These are phyloP conservation scores for Penicillium salamii DNA, from an alignment of 495 filamentous ascomycete species.

Conservation along the genomic window DNA sequence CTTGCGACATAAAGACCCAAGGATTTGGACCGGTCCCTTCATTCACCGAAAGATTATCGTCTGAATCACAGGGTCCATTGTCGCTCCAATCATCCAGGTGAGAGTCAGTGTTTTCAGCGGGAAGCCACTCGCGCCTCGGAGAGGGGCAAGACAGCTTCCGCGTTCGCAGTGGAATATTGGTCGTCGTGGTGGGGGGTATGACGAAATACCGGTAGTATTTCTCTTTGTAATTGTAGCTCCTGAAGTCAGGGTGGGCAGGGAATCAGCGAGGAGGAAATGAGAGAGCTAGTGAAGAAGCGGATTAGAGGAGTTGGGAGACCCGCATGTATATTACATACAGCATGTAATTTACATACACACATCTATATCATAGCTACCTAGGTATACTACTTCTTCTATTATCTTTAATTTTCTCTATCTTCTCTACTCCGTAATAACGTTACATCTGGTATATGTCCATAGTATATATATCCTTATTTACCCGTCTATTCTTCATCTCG, in stretches of 20 bases:
- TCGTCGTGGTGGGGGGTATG: conserved; percentile 12
- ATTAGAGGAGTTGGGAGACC: not conserved
- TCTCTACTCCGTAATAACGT: too few relatives aligned
- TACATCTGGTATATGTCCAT: too few relatives aligned
- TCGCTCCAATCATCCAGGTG: not conserved
- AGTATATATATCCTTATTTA: not conserved
- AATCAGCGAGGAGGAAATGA: conserved; percentile 1
- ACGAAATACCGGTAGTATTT: conserved; percentile 9
- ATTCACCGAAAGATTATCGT: conserved; percentile 8
- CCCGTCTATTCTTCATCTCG: too few relatives aligned
- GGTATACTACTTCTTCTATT: too few relatives aligned
- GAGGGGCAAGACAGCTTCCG: conserved; percentile 28
- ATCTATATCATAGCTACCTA: too few relatives aligned
- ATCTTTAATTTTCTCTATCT: too few relatives aligned
- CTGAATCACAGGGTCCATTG: conserved; percentile 16
- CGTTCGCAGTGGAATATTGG: conserved; percentile 24
- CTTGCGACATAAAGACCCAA: conserved; percentile 49
- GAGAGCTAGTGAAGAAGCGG: not conserved
- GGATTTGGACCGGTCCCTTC: conserved; percentile 13
- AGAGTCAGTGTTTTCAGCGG: conserved; percentile 12
- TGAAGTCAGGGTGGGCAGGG: not conserved
- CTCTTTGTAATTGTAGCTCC: conserved; percentile 15
- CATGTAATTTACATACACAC: not conserved
- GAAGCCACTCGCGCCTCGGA: conserved; percentile 24
- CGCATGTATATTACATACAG: not conserved